These are phyloP conservation scores for Hylodesmum podocarpum DNA, from an alignment of 306 rosid genomes.

Conservation along the genomic window DNA sequence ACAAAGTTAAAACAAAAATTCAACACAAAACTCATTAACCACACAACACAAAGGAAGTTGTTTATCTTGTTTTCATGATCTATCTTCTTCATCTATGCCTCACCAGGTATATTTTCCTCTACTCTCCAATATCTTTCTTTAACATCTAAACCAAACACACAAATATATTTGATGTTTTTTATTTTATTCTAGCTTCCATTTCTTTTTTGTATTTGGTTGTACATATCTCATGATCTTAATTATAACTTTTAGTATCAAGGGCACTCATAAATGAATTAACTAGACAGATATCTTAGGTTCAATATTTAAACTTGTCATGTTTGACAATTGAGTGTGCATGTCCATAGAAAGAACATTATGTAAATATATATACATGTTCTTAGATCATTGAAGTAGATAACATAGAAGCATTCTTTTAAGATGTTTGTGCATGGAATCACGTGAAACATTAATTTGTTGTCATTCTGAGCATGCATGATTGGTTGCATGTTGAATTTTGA, in stretches of 20 bases:
- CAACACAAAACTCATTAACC: conserved; percentile 1
- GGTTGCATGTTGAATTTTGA: background rate
- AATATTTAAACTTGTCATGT: background rate
- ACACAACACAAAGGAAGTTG: background rate
- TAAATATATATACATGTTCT: background rate
- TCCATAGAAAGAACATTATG: background rate
- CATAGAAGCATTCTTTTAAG: background rate
- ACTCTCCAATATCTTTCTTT: background rate
- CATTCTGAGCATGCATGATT: background rate
- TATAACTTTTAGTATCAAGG: background rate
- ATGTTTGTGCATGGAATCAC: background rate
- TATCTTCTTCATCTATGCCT: conserved; percentile 5
- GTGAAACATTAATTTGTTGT: background rate
- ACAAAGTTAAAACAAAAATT: background rate
- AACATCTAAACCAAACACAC: background rate
- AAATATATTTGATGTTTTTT: background rate
- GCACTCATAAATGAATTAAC: background rate
- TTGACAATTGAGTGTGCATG: background rate
- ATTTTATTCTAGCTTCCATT: background rate
- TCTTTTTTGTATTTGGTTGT: background rate
- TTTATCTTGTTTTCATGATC: background rate
- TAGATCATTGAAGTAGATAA: background rate
- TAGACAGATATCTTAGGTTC: background rate
- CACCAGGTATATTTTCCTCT: conserved; percentile 1
- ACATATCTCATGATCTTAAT: background rate